Conservation (phyloP, 169 alveolate species). For the Plasmodium inui region DNA sequence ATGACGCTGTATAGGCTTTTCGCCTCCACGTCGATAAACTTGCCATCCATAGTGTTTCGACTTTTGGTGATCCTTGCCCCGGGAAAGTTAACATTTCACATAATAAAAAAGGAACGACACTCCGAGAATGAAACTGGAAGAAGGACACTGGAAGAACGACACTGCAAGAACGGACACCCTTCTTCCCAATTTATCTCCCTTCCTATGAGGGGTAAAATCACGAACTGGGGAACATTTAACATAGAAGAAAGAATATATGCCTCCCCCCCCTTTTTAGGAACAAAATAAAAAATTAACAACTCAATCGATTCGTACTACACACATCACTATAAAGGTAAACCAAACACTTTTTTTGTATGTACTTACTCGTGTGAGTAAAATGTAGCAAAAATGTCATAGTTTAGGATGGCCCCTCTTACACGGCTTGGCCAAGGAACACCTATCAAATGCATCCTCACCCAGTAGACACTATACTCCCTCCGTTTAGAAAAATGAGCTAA, state of each 20-base stretch:
- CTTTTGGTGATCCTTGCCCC: neutral
- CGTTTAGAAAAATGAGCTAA: neutral
- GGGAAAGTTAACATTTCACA: neutral
- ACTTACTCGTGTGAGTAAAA: neutral
- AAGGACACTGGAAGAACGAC: too few species aligned
- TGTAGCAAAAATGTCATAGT: neutral
- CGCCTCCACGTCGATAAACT: conserved; percentile 50
- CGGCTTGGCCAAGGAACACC: neutral
- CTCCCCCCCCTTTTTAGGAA: neutral
- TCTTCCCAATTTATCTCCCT: neutral
- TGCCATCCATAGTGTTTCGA: neutral
- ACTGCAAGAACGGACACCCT: neutral
- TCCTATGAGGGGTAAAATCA: neutral
- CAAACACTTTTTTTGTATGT: neutral
- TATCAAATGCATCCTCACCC: neutral
- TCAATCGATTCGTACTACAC: neutral
- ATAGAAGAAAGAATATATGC: neutral
- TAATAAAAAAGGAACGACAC: neutral
- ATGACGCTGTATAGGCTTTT: conserved; percentile 42
- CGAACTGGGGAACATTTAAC: neutral
- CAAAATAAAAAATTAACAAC: neutral
- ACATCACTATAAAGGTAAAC: neutral
- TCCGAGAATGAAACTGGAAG: too few species aligned
- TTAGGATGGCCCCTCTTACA: neutral
- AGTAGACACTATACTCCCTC: neutral